phyloP scores from a whole-genome alignment of 768 basidiomycete species.

The Tylopilus cervinicoccineus region DNA sequence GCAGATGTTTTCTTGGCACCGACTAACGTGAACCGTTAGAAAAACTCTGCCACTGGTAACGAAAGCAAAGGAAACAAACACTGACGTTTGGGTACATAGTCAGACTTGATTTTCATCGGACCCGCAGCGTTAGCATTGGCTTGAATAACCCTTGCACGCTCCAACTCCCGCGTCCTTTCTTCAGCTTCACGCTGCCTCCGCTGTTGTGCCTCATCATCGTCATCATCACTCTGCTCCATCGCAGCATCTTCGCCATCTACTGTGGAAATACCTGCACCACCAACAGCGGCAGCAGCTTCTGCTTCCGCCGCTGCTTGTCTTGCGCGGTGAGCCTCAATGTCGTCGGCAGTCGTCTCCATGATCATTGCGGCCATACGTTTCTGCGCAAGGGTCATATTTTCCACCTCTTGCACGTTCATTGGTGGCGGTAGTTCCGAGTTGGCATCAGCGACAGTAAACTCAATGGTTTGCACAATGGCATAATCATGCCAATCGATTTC shows the following conservation, averaged over 20 bases:
- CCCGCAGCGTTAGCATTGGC: conserved; percentile 71
- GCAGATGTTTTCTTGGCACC: conserved; percentile 57
- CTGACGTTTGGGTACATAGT: conserved; percentile 92
- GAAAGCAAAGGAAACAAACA: conserved; percentile 19
- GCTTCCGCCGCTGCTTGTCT: conserved; percentile 83
- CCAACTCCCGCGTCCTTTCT: conserved; percentile 64
- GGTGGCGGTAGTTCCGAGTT: conserved; percentile 92
- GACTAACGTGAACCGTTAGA: conserved; percentile 40
- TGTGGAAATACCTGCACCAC: conserved; percentile 47
- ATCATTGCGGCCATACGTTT: conserved; percentile 98
- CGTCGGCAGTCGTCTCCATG: conserved; percentile 90
- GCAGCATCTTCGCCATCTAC: conserved; percentile 55
- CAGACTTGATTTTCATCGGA: conserved; percentile 92
- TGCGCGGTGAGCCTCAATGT: conserved; percentile 78
- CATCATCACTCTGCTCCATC: conserved; percentile 81
- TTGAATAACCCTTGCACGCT: conserved; percentile 77
- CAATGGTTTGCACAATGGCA: conserved; percentile 95
- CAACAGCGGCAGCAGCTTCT: conserved; percentile 78
- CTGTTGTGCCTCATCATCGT: conserved; percentile 62
- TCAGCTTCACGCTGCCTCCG: conserved; percentile 64
- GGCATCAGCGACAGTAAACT: conserved; percentile 92
- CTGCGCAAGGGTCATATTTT: conserved; percentile 95
- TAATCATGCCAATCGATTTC: conserved; percentile 99
- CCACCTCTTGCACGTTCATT: conserved; percentile 91
- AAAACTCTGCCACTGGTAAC: neutral